Base-by-base conservation (phyloP, 148 eudicot species). In the Cornus kousa region DNA sequence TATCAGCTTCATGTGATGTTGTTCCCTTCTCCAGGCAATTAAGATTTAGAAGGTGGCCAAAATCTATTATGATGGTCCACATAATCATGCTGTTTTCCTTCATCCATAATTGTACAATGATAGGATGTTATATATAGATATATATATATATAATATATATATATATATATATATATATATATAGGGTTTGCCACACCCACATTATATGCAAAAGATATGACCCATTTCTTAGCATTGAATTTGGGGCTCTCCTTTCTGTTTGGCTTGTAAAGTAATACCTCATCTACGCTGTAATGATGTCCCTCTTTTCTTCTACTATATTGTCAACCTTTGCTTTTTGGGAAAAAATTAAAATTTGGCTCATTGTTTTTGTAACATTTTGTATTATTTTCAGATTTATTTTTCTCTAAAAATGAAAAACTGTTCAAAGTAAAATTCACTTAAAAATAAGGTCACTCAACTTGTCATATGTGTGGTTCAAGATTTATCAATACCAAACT, bases 1-100 rank as follows among this genome's bases (percentile, higher is more conserved):
- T 24, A 48, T 50, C 72, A 67, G 28, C 77, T 75, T 73, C 79
- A 77, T 73, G 79, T 50, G 84, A 72, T 81, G 88, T 78, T 76
- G 82, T 81, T 83, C 48, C 48, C 48, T 75, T 83, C 84, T 72
- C 72, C 74, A 46, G 68, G 77, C 72, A 75, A 71, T 71, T 32
- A 14, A 37, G 74, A 74, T 77, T 12, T 39, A 77, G 76, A 80
- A 72, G 78, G 73, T 33, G 72, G 73, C 55, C 79, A 71, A 67
- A 39, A 65, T 67, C 50, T 22, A 31, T 66, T 13, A 2, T 35
- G 37, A 74, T 70, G 78, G 70, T 22, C 81, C 77, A 69, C 78
- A 46, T 39, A 17, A 76, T 3, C 7, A 12, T 59, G 60, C 68
- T 23, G 65, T 24, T 24, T 50, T 20, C 37, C 68, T 67, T 62